These are phyloP conservation scores for Cenchrus americanus DNA, from an alignment of 176 grass and related monocot genomes.

Conservation along the genomic window DNA sequence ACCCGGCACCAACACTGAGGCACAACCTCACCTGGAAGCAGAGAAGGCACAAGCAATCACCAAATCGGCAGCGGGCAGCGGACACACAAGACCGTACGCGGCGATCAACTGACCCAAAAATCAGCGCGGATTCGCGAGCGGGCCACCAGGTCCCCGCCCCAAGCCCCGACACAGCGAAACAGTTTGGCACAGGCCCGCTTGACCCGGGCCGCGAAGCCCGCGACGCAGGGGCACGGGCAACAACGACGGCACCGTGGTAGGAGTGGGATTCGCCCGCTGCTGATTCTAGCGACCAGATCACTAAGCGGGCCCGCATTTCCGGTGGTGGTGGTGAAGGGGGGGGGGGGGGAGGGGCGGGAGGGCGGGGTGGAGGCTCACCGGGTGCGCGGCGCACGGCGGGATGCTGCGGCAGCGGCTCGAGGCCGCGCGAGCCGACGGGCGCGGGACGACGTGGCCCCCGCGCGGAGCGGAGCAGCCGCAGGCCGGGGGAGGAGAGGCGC, in stretches of 20 bases:
- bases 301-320: neutral
- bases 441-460: neutral
- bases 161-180: neutral
- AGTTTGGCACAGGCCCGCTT: neutral
- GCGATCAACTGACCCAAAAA: neutral
- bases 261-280: neutral
- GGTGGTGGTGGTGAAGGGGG: neutral
- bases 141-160: neutral
- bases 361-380: conserved; percentile 26
- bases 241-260: neutral
- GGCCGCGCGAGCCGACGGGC: neutral
- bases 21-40: conserved; percentile 40
- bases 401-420: neutral
- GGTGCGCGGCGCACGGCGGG: neutral
- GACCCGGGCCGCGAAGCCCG: neutral
- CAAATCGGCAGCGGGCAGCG: neutral
- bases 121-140: neutral
- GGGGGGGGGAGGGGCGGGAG: neutral
- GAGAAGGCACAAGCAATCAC: conserved; percentile 7
- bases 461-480: neutral
- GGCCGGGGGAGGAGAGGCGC: neutral
- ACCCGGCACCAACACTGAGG: conserved; percentile 22
- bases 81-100: neutral
- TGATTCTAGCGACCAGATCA: neutral
- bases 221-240: neutral